phyloP scores from a whole-genome alignment of 805 yeast species.

The Starmerella stigmatis region DNA sequence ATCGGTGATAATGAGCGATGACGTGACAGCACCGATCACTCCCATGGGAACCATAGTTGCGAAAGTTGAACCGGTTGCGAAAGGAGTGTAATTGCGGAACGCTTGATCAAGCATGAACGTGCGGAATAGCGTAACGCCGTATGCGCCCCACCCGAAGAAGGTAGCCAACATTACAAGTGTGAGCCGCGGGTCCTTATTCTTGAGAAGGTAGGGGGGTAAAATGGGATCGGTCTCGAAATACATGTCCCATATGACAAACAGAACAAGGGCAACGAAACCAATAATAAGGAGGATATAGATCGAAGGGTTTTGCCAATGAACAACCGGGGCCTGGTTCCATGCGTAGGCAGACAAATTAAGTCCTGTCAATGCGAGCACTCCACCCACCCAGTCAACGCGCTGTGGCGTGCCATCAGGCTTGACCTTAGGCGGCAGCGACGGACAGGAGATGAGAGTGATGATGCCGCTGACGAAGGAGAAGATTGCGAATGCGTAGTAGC shows the following conservation, averaged over 20 bases:
- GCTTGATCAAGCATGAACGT: conserved; percentile 44
- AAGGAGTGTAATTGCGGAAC: conserved; percentile 39
- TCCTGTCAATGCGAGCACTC: conserved; percentile 47
- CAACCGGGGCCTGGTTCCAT: conserved; percentile 65
- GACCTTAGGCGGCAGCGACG: conserved; percentile 7
- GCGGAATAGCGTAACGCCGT: conserved; percentile 61
- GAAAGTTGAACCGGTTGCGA: conserved; percentile 39
- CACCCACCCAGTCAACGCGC: conserved; percentile 48
- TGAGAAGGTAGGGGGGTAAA: conserved; percentile 36
- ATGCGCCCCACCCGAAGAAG: conserved; percentile 43
- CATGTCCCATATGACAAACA: conserved; percentile 10
- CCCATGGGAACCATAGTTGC: conserved; percentile 45
- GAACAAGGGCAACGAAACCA: conserved; percentile 44
- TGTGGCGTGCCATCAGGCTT: conserved; percentile 1
- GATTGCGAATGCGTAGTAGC: conserved; percentile 39
- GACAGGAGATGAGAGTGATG: conserved; percentile 4
- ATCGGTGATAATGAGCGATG: conserved; percentile 39
- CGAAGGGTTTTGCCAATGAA: conserved; percentile 53
- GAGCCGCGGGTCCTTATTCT: conserved; percentile 31
- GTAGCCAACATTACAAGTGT: conserved; percentile 38
- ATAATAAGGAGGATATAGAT: conserved; percentile 44
- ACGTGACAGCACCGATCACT: conserved; percentile 42
- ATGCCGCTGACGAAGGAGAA: conserved; percentile 12
- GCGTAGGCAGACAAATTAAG: conserved; percentile 47
- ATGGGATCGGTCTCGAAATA: conserved; percentile 62